A percentile compares a stretch with the other conserved stretches of the same genome.
Conservation (phyloP, 345 rosid genomes). For the Alliaria petiolata region DNA sequence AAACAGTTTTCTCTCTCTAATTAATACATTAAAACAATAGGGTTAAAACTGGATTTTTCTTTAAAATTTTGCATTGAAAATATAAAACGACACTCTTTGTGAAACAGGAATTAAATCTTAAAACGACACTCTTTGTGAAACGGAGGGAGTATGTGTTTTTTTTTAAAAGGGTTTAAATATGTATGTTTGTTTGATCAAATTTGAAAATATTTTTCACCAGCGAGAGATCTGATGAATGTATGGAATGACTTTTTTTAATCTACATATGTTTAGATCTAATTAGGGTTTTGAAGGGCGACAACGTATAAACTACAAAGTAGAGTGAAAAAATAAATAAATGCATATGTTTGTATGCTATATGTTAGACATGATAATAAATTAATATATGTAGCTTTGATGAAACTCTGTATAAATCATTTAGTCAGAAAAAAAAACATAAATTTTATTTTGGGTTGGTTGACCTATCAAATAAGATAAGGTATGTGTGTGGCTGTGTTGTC, state of each 20-base stretch:
- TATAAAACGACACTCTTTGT: no score
- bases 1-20: no score
- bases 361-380: background rate
- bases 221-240: background rate
- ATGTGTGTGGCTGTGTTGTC: conserved; percentile 21
- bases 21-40: no score
- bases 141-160: no score
- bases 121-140: no score
- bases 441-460: conserved; percentile 16
- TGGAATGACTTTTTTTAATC: background rate
- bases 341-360: background rate
- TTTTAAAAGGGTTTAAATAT: no score
- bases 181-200: background rate
- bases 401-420: background rate
- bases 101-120: no score
- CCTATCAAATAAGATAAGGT: conserved; percentile 27
- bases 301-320: background rate
- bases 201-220: background rate
- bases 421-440: no score
- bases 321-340: background rate
- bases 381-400: background rate
- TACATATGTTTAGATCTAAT: background rate
- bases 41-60: no score
- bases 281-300: background rate
- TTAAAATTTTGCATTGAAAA: no score